A percentile compares a stretch with the other conserved stretches of the same genome.
phyloP scores from a whole-genome alignment of 768 basidiomycete species.

The Hypsizygus marmoreus region DNA sequence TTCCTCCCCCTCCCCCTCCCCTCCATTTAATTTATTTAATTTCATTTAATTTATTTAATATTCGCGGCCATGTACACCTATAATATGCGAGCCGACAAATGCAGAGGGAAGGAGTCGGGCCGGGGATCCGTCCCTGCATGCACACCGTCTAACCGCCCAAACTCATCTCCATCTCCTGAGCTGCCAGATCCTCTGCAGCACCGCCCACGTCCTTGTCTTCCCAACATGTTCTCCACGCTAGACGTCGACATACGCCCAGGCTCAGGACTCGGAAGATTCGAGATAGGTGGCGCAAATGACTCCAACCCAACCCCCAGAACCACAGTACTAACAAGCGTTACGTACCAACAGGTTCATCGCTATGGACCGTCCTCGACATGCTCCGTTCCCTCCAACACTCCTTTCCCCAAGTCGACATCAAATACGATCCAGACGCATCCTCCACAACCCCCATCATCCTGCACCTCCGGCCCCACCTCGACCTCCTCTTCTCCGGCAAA shows the following conservation, averaged over 20 bases:
- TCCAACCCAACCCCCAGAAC: constrained; percentile 1
- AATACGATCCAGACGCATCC: constrained; percentile 75
- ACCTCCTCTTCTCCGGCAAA: constrained; percentile 81
- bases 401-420: constrained; percentile 83
- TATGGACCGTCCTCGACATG: constrained; percentile 76
- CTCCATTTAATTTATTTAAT: too few species aligned
- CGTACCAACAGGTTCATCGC: constrained; percentile 57
- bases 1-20: too few species aligned
- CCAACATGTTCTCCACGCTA: constrained; percentile 62
- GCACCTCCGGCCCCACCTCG: constrained; percentile 79
- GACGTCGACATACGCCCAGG: constrained; percentile 80
- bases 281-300: constrained; percentile 53
- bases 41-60: too few species aligned
- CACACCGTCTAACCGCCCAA: too few species aligned
- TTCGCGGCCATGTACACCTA: too few species aligned
- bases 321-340: not conserved
- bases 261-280: constrained; percentile 74
- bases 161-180: too few species aligned
- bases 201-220: not conserved
- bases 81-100: too few species aligned
- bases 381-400: constrained; percentile 64
- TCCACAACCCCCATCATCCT: constrained; percentile 74
- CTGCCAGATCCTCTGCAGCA: too few species aligned
- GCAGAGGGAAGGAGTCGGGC: too few species aligned
- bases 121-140: too few species aligned